Base-by-base conservation (phyloP, 2,329 filamentous ascomycete species). In the Metarhizium robertsii region DNA sequence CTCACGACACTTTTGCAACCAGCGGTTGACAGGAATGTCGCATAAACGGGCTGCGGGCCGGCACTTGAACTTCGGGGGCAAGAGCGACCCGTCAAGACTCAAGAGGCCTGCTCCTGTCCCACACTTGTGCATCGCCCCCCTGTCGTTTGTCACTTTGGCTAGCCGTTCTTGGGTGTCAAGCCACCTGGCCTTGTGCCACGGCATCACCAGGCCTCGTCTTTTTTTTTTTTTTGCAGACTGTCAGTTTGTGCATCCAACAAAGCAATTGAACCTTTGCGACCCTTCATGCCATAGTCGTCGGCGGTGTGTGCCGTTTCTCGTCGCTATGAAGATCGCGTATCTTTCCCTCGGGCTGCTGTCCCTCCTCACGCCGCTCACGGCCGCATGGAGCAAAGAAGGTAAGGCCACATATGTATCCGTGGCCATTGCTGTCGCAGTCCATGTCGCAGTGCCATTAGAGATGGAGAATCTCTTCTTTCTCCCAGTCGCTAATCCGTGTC, bases 311-410 rank as follows among this genome's bases (percentile, higher is more conserved):
- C 48, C 45, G 29, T 50, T 47, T 54, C 32, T 42, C 46, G 43
- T 38, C 57, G 57, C 43, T 63, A 95, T 95, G 90, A 91, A 80
- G 80, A 73, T 84, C 64, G 77, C 82, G 57, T 74, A 85, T 62
- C 74, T 88, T 64, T 79, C 86, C 53, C 66, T 92, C 62, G 78
- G 88, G 70, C 79, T 92, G 58, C 73, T 89, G 70, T 82, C 83
- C 74, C 73, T 87, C 63, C 73, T 90, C 61, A 81, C 80, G 58
- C 79, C 84, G 43, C 72, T 92, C 59, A 81, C 81, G 57, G 81
- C 84, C 52, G 89, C 89, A 50, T 96, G 91, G 90, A 84, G 83
- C 56, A 94, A 94, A 73, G 90, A 95, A 80, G 89, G 89, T 88
- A 72, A 63, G 76, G 38, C 8, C 14, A 38, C 13, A 6, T 20